Base-by-base conservation (phyloP, 306 rosid species). In the Quercus cerris region DNA sequence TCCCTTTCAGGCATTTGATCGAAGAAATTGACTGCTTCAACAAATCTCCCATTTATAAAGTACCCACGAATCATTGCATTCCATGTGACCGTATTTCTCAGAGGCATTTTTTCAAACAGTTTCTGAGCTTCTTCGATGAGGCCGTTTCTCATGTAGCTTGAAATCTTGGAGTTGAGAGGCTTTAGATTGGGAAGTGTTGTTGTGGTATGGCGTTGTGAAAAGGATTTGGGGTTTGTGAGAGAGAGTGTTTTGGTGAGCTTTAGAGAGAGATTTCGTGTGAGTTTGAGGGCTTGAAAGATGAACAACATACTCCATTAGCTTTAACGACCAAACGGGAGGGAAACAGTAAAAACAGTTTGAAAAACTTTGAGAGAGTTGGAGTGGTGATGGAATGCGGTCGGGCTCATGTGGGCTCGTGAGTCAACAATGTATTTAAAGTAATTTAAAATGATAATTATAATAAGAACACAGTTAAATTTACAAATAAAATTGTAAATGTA, bases 1-100 rank as follows among this genome's bases (percentile, higher is more conserved):
- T 86, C 88, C 33, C 84, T 59, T 33, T 80, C 81, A 1, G 84
- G 83, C 89, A 84, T 86, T 70, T 31, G 64, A 13, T 78, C 55
- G 69, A 86, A 84, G 54, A 86, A 28, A 28, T 25, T 22, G 25
- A 86, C n/a, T 0, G 86, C 90, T 41, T 75, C 49, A 13, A 63
- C 70, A 5, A 13, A 23, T 28, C 25, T 20, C 28, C 83, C 72
- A 20, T 89, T 80, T 17, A 77, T 12, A 51, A 84, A 86, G 33
- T 78, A 86, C 52, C 88, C 90, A 0, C 90, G 86, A 63, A 89
- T 69, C 89, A 86, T 86, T 1, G 90, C 83, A 22, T 89, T 89
- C 86, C 86, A 89, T 0, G 90, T 84, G 74, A 86, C 85, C n/a
- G 81, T 75, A 78, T 86, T 84, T 78, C 84, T 71, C 1, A 64